Evolutionary conservation across 2,329 filamentous ascomycete species (phyloP).

Genomic region (Aspergillus bombycis): DNA sequence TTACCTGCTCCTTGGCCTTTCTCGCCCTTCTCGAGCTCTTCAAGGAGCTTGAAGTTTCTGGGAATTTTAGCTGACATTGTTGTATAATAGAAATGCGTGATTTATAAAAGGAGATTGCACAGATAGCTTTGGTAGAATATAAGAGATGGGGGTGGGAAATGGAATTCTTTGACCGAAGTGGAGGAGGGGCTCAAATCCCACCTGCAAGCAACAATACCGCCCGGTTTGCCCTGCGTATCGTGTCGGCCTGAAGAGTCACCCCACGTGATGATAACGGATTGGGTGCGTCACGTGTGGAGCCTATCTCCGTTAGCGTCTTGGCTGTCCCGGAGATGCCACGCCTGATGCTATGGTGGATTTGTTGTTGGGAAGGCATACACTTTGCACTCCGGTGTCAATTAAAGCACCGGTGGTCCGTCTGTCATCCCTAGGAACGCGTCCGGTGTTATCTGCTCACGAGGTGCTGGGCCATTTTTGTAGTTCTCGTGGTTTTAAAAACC

Average conservation of each 20-base stretch:
- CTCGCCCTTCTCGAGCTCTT: constrained; percentile 98
- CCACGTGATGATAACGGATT: constrained; percentile 22
- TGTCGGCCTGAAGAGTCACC: constrained; percentile 8
- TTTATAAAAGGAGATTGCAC: neutral
- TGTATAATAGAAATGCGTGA: neutral
- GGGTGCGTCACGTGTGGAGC: constrained; percentile 20
- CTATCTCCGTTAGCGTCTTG: constrained; percentile 23
- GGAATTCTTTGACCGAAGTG: constrained; percentile 14
- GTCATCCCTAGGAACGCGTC: neutral
- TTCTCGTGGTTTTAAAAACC: too few species aligned
- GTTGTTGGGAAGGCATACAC: neutral
- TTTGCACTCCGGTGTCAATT: neutral
- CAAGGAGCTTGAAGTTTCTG: constrained; percentile 92
- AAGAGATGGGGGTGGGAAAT: constrained; percentile 14
- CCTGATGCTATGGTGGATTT: constrained; percentile 10
- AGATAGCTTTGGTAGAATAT: neutral
- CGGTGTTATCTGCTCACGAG: neutral
- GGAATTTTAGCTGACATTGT: constrained; percentile 76
- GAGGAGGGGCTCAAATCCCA: constrained; percentile 27
- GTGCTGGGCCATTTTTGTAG: neutral
- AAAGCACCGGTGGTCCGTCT: neutral
- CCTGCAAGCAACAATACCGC: constrained; percentile 10
- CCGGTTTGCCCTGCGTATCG: constrained; percentile 1
- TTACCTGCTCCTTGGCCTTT: constrained; percentile 87
- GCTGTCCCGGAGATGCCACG: constrained; percentile 26